Conservation (phyloP, 441 rosid genomes). For the Eutrema salsugineum region DNA sequence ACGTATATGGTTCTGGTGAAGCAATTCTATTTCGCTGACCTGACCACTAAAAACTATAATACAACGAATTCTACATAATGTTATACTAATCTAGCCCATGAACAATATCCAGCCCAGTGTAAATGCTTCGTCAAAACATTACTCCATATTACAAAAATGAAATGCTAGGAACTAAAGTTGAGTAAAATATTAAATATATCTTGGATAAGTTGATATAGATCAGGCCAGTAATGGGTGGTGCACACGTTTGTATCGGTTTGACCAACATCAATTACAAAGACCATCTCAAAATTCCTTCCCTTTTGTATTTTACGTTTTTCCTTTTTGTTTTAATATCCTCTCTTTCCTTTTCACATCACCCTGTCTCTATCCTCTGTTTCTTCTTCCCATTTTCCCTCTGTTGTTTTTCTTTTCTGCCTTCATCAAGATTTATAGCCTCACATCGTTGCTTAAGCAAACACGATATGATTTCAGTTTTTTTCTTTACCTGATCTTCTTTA, state of each 20-base stretch:
- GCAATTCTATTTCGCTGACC: background rate
- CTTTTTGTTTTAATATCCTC: background rate
- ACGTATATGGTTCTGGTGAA: background rate
- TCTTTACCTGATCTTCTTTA: background rate
- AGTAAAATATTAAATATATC: background rate
- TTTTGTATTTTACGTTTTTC: background rate
- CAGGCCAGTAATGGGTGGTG: background rate
- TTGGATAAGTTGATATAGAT: slow-evolving; percentile 8
- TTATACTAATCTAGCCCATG: background rate
- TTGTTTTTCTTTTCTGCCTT: background rate
- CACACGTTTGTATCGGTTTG: slow-evolving; percentile 27
- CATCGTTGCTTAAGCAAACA: background rate
- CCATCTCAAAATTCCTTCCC: slow-evolving; percentile 1
- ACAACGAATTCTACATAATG: background rate
- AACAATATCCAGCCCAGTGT: background rate
- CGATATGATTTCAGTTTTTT: background rate
- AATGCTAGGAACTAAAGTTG: background rate
- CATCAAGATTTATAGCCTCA: background rate
- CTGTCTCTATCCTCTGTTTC: slow-evolving; percentile 11
- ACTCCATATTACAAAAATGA: background rate
- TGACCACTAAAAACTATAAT: background rate
- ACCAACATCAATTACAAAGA: slow-evolving; percentile 7
- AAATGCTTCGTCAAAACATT: background rate
- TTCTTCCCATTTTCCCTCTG: slow-evolving; percentile 8
- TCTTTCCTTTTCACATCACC: background rate